A percentile compares a stretch with the other conserved stretches of the same genome.
phyloP scores from a whole-genome alignment of 768 basidiomycete species.

The Termitomyces heimii region DNA sequence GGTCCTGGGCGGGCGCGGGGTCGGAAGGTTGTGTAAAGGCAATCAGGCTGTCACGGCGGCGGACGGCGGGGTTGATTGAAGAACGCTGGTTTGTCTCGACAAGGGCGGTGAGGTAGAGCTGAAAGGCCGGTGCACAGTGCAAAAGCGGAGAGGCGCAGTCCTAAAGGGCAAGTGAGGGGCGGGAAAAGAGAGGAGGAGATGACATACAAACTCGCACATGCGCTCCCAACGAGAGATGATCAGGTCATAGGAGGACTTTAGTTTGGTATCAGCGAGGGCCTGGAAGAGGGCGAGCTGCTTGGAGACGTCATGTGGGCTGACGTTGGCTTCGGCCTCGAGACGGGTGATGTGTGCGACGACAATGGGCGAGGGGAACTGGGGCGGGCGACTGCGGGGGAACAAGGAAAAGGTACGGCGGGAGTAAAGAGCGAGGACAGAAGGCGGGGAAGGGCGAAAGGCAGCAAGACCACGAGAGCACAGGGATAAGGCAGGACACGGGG shows the following conservation, averaged over 20 bases:
- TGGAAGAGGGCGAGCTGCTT: constrained; percentile 69
- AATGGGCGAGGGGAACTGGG: constrained; percentile 49
- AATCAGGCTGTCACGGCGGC: constrained; percentile 61
- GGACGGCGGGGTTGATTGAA: constrained; percentile 60
- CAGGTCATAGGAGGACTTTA: constrained; percentile 64
- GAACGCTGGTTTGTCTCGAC: constrained; percentile 50
- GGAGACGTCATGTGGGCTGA: constrained; percentile 58
- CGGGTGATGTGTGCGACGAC: constrained; percentile 66
- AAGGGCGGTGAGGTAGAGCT: constrained; percentile 67
- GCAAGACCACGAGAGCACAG: constrained; percentile 8
- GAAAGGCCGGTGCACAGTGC: constrained; percentile 66
- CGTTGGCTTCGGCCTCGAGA: constrained; percentile 74
- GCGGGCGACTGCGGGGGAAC: constrained; percentile 39
- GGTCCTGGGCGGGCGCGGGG: constrained; percentile 3
- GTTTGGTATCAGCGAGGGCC: constrained; percentile 58
- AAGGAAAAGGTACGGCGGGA: constrained; percentile 30
- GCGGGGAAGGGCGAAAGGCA: constrained; percentile 5
- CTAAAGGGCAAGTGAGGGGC: constrained; percentile 29
- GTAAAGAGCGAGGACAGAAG: constrained; percentile 15
- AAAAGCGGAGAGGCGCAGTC: constrained; percentile 65
- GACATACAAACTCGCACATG: constrained; percentile 76
- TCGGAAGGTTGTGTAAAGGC: constrained; percentile 19
- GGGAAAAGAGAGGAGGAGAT: neutral
- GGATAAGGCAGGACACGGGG: constrained; percentile 6
- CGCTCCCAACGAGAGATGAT: constrained; percentile 79